Evolutionary conservation across 352 stramenopile genomes (phyloP).

Genomic region (Blastocystis hominis): DNA sequence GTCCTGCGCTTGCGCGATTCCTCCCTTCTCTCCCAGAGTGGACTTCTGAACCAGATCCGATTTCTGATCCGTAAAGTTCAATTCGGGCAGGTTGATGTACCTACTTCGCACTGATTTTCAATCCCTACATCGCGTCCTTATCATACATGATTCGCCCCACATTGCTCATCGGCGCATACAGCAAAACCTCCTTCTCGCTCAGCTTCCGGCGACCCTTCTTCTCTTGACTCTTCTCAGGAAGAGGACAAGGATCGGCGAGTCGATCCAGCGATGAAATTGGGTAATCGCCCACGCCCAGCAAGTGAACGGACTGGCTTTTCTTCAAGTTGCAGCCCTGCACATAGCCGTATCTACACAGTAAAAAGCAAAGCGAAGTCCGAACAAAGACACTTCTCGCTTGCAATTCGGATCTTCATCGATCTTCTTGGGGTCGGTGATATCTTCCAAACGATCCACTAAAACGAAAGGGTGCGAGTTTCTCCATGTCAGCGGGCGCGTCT

Average conservation of each 20-base stretch:
- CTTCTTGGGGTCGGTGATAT: slow-evolving; percentile 86
- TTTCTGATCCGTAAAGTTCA: slow-evolving; percentile 57
- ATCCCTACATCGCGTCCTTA: slow-evolving; percentile 88
- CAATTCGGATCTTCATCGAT: slow-evolving; percentile 81
- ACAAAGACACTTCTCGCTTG: slow-evolving; percentile 82
- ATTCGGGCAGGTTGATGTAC: slow-evolving; percentile 62
- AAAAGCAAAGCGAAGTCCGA: not conserved
- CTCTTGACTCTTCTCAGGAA: slow-evolving; percentile 75
- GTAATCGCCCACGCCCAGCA: slow-evolving; percentile 94
- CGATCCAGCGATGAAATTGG: slow-evolving; percentile 82
- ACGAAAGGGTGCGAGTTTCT: slow-evolving; percentile 98
- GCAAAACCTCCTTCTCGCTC: slow-evolving; percentile 82
- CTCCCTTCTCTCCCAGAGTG: not conserved
- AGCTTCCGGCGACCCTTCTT: slow-evolving; percentile 67
- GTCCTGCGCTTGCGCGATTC: too few relatives aligned
- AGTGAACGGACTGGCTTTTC: slow-evolving; percentile 77
- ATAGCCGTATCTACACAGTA: slow-evolving; percentile 79
- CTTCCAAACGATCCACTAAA: slow-evolving; percentile 86
- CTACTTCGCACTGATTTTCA: not conserved
- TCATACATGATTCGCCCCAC: slow-evolving; percentile 94
- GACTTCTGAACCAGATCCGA: slow-evolving; percentile 56
- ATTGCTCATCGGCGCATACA: slow-evolving; percentile 84
- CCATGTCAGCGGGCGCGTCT: slow-evolving; percentile 94
- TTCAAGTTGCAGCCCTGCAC: slow-evolving; percentile 95
- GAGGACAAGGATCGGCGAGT: slow-evolving; percentile 87